Evolutionary conservation across 441 rosid genomes (phyloP).

Genomic region (Arabidopsis lyrata): DNA sequence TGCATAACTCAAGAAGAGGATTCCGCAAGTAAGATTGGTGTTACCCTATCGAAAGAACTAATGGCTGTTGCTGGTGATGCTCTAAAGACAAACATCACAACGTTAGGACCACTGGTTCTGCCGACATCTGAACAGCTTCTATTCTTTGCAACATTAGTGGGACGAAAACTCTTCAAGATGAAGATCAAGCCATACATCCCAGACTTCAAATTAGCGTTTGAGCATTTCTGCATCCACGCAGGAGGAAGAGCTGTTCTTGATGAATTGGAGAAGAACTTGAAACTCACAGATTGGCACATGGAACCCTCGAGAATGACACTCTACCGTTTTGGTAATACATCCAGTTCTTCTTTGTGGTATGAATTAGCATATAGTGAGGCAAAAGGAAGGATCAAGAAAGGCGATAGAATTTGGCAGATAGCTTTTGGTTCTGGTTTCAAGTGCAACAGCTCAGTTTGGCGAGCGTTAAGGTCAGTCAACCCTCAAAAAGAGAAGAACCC

Average conservation of each 20-base stretch:
- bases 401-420: slow-evolving; percentile 52
- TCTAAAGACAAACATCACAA: slow-evolving; percentile 39
- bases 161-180: slow-evolving; percentile 42
- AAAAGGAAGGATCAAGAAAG: slow-evolving; percentile 51
- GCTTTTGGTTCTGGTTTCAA: slow-evolving; percentile 45
- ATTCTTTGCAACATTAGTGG: slow-evolving; percentile 42
- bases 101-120: slow-evolving; percentile 42
- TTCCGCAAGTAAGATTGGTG: slow-evolving; percentile 43
- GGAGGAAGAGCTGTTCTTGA: slow-evolving; percentile 48
- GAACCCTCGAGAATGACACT: slow-evolving; percentile 68
- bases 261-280: slow-evolving; percentile 46
- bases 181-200: slow-evolving; percentile 45
- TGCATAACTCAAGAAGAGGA: slow-evolving; percentile 66
- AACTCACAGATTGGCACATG: slow-evolving; percentile 64
- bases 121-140: slow-evolving; percentile 46
- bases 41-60: slow-evolving; percentile 41
- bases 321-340: slow-evolving; percentile 61
- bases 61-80: slow-evolving; percentile 48
- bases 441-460: slow-evolving; percentile 52
- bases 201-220: slow-evolving; percentile 44
- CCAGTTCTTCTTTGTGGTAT: slow-evolving; percentile 49
- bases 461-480: slow-evolving; percentile 54
- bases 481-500: slow-evolving; percentile 59
- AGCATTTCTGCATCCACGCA: slow-evolving; percentile 44
- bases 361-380: slow-evolving; percentile 44